Base-by-base conservation (phyloP, 164 flowering plant genomes). In the Nymphaea thermarum region DNA sequence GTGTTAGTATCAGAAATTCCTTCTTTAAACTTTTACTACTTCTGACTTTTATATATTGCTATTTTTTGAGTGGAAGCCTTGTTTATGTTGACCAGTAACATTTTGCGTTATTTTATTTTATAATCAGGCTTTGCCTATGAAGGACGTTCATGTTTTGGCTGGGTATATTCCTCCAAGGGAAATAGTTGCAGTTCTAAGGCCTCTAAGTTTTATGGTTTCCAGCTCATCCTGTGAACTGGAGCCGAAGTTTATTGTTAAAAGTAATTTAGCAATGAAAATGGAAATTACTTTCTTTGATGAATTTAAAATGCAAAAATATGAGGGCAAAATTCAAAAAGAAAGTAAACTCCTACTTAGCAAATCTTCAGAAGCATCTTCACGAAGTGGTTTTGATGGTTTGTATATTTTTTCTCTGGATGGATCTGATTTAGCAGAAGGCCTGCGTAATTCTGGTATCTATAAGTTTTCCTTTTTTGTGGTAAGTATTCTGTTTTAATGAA, bases 141-240 rank as follows among this genome's bases (percentile, higher is more conserved):
- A 16, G 63, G 75, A 44, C 64, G 65, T 66, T 67, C 17, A 70
- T 6, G 73, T 84, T 61, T 59, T 43, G 65, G 93, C 94, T 74
- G 93, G 89, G 62, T 65, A 71, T 68, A 68, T 18, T 68, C 80
- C 82, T 71, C 94, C 89, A 0, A 66, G 44, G 18, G 72, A 82
- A 70, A 73, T 87, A 62, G 79, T 83, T 73, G 97, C 94, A 59
- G 91, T 88, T 63, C 47, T 91, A 68, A 84, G 97, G 72, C 94
- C 97, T 64, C 75, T 61, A 16, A 63, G 69, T 74, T 87, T 76
- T 69, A 17, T 3, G 68, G 74, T 80, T 62, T 76, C 75, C 5
- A 65, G 71, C 61, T 65, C 70, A 25, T 68, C 78, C 2, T 72
- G 75, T 14, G 63, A 18, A 41, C 69, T 91, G 71, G 85, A 88